A percentile compares a stretch with the other conserved stretches of the same genome.
Conservation (phyloP, 441 rosid species). For the Omphalea diandra region DNA sequence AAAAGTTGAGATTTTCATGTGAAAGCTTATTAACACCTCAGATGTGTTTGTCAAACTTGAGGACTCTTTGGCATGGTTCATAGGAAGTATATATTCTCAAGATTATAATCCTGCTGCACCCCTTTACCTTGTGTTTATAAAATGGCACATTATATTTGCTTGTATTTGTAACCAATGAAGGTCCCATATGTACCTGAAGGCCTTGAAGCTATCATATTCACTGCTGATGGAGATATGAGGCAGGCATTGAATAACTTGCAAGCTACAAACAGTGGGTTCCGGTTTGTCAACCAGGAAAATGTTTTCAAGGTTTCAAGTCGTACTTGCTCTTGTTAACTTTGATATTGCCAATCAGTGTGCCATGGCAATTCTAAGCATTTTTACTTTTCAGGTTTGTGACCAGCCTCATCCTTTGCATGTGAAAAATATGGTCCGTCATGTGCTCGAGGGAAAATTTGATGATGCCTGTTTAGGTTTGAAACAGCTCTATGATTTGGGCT, state of each 20-base stretch:
- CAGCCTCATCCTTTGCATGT: constrained; percentile 97
- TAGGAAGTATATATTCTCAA: neutral
- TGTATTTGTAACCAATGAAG: constrained; percentile 43
- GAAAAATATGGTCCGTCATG: constrained; percentile 78
- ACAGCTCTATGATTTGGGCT: constrained; percentile 88
- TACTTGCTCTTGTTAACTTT: constrained; percentile 1
- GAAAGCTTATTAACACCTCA: neutral
- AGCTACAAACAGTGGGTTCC: constrained; percentile 92
- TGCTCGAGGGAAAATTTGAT: constrained; percentile 82
- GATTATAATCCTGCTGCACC: neutral
- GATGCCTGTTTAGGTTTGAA: constrained; percentile 81
- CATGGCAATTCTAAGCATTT: constrained; percentile 19
- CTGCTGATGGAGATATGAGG: constrained; percentile 99
- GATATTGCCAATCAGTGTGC: neutral
- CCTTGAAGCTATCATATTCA: constrained; percentile 94
- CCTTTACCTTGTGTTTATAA: neutral
- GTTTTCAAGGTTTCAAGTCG: constrained; percentile 77
- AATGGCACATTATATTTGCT: constrained; percentile 18
- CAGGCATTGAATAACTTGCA: constrained; percentile 96
- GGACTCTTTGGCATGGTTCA: neutral
- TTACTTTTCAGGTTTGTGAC: constrained; percentile 69
- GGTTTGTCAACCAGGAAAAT: constrained; percentile 88
- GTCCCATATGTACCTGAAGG: constrained; percentile 94
- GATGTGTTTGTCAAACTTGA: neutral
- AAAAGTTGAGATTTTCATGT: neutral